Evolutionary conservation across 2,329 filamentous ascomycete genomes (phyloP).

Genomic region (Xylogone sp.): DNA sequence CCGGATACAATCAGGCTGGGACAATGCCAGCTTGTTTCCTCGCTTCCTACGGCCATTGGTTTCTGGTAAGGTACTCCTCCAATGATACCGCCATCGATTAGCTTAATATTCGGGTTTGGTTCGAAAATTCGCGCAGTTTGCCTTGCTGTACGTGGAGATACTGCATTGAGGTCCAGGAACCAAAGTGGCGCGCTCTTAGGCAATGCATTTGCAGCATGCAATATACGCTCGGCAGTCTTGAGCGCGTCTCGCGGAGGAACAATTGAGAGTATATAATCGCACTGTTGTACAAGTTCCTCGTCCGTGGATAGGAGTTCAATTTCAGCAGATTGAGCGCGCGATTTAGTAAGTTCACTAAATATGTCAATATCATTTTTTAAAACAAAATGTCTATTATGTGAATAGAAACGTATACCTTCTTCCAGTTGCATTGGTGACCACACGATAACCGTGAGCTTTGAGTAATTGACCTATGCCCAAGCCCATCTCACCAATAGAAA

Average conservation of each 20-base stretch:
- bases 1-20: slow-evolving; percentile 22
- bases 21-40: slow-evolving; percentile 2
- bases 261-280: slow-evolving; percentile 50
- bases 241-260: slow-evolving; percentile 59
- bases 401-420: no score
- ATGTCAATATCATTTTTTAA: no score
- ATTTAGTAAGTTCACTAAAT: slow-evolving; percentile 32
- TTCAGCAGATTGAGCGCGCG: slow-evolving; percentile 25
- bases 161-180: slow-evolving; percentile 60
- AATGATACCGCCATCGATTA: slow-evolving; percentile 55
- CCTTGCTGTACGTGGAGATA: slow-evolving; percentile 44
- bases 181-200: slow-evolving; percentile 37
- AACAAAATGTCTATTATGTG: no score
- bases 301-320: no score
- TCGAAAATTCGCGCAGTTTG: slow-evolving; percentile 35
- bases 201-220: slow-evolving; percentile 38
- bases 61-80: slow-evolving; percentile 18
- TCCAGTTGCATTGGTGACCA: neutral
- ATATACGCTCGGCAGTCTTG: slow-evolving; percentile 52
- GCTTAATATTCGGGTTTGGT: slow-evolving; percentile 35
- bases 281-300: slow-evolving; percentile 37
- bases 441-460: neutral
- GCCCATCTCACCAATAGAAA: slow-evolving; percentile 1
- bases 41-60: slow-evolving; percentile 4
- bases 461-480: slow-evolving; percentile 1